These are phyloP conservation scores for Zizania latifolia DNA, from an alignment of 176 grass and related monocot species.

Conservation along the genomic window DNA sequence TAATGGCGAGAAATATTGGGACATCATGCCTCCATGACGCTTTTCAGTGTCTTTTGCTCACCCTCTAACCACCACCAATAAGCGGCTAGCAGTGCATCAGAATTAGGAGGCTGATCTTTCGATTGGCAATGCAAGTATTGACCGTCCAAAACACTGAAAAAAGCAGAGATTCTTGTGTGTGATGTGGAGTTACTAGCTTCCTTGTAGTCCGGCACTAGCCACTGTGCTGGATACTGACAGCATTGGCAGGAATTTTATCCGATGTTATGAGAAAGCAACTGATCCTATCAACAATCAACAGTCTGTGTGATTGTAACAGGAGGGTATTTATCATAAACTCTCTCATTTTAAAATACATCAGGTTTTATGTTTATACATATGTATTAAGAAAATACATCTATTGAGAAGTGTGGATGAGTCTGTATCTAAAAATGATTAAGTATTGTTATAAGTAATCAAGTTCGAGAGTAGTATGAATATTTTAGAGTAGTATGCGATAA, in stretches of 20 bases:
- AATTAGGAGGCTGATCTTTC: conserved; percentile 21
- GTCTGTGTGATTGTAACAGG: too few relatives aligned
- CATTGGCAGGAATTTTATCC: not conserved
- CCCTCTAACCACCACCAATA: conserved; percentile 41
- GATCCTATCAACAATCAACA: not conserved
- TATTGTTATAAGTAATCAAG: too few relatives aligned
- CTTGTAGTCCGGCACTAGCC: conserved; percentile 9
- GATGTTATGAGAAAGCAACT: not conserved
- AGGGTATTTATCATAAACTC: too few relatives aligned
- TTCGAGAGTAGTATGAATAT: too few relatives aligned
- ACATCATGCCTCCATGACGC: not conserved
- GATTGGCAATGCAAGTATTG: not conserved
- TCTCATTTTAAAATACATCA: too few relatives aligned
- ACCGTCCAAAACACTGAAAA: conserved; percentile 1
- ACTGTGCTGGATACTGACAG: not conserved
- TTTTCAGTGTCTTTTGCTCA: not conserved
- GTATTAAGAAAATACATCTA: too few relatives aligned
- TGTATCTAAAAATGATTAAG: too few relatives aligned
- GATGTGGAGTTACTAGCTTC: not conserved
- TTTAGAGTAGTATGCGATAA: too few relatives aligned
- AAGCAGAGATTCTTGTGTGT: too few relatives aligned
- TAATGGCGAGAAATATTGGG: too few relatives aligned
- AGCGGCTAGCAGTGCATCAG: not conserved
- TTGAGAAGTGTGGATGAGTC: too few relatives aligned
- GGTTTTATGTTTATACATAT: too few relatives aligned